Base-by-base conservation (phyloP, 140 eudicot genomes). In the Anethum foeniculum region DNA sequence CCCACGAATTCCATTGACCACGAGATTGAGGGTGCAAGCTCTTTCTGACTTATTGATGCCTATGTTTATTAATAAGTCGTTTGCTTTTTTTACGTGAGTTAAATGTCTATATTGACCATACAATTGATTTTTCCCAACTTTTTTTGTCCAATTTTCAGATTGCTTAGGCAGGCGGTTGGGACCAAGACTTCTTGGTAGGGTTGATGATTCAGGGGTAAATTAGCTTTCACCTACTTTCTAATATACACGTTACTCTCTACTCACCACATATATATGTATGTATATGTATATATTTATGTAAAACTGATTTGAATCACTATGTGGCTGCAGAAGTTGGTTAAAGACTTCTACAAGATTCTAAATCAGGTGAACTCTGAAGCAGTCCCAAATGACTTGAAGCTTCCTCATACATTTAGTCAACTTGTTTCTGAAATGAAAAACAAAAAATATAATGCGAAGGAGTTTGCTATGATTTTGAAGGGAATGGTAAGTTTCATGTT, bases 121-220 rank as follows among this genome's bases (percentile, higher is more conserved):
- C 25, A 27, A 27, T 28, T 75, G 79, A 49, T 75, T 27, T 27
- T 28, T 23, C 12, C 11, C 12, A 44, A 12, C 51, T 1, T 27
- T 30, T 83, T 65, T 77, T 58, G 75, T 72, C 10, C 32, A 71
- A 74, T 79, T 77, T 82, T 64, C 93, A 96, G 99, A 96, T 88
- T 96, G 99, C 87, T 87, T 96, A 88, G 99, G 99, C 75, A 87
- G 99, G 78, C 97, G 97, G 81, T 91, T 93, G 88, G 99, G 99
- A 80, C 99, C 99, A 75, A 88, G 86, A 86, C 89, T 96, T 83
- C 97, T 96, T 46, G 98, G 99, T 51, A 86, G 96, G 85, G 85
- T 84, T 77, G 96, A 91, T 86, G 98, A 91, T 88, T 90, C 99
- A 67, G 98, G 89, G 98, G 99, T 96, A 95, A 91, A 71, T 71